Conservation (phyloP, 2,329 filamentous ascomycete species). For the Graphilbum fragrans region DNA sequence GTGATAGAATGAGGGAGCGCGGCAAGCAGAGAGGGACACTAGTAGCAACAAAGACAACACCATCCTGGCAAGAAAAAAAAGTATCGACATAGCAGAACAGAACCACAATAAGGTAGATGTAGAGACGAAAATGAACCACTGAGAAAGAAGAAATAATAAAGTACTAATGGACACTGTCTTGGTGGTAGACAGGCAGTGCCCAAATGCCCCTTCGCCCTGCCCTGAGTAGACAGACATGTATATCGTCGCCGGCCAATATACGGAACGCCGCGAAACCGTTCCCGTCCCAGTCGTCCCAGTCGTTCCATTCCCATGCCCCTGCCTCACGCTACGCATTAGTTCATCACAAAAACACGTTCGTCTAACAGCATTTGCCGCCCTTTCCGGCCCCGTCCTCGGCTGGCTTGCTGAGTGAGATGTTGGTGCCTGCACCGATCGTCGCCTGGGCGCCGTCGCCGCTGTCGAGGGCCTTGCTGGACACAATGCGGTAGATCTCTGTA, state of each 20-base stretch:
- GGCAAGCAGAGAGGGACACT: not conserved
- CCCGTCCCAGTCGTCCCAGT: not conserved
- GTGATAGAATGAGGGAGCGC: not conserved
- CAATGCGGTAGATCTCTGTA: conserved; percentile 98
- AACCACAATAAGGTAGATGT: not conserved
- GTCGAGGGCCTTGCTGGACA: conserved; percentile 94
- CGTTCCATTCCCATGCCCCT: not conserved
- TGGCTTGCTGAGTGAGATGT: conserved; percentile 79
- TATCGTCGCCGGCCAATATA: conserved; percentile 5
- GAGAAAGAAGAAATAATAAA: conserved; percentile 1
- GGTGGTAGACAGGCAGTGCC: not conserved
- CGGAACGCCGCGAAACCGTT: conserved; percentile 7
- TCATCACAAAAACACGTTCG: conserved; percentile 5
- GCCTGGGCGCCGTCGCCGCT: conserved; percentile 72
- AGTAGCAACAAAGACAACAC: not conserved
- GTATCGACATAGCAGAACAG: not conserved
- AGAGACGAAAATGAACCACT: not conserved
- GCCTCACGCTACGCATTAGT: not conserved
- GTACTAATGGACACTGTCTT: not conserved
- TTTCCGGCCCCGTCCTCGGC: conserved; percentile 65
- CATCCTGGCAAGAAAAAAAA: not conserved
- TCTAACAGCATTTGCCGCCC: conserved; percentile 70
- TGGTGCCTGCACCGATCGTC: conserved; percentile 66
- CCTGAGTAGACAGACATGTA: conserved; percentile 2
- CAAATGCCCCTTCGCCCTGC: not conserved